Percentiles rank a stretch among this genome's conserved stretches.
Evolutionary conservation across 2,329 filamentous ascomycete genomes (phyloP).

Genomic region (Aspergillus sp.): DNA sequence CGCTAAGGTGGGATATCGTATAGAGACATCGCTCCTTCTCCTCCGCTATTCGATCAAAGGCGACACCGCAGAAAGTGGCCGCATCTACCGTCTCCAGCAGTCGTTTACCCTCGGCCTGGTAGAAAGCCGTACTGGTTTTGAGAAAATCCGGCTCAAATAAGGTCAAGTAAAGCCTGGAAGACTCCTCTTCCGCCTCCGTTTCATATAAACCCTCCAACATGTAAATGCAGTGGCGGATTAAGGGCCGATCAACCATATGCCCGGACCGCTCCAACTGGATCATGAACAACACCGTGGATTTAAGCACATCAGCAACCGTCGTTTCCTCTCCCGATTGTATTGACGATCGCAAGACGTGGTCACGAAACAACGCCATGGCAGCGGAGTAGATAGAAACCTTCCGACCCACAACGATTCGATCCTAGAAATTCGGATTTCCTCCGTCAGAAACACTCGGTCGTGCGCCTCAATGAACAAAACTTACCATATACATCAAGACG

Average conservation of each 20-base stretch:
- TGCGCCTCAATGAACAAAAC: conserved; percentile 19
- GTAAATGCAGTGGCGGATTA: conserved; percentile 78
- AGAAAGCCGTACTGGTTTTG: conserved; percentile 69
- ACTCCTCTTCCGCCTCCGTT: conserved; percentile 72
- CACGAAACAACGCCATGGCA: conserved; percentile 84
- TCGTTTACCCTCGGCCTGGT: conserved; percentile 70
- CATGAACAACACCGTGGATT: conserved; percentile 82
- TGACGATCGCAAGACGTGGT: conserved; percentile 72
- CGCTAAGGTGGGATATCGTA: conserved; percentile 72
- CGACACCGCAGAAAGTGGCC: conserved; percentile 75
- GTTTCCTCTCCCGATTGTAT: conserved; percentile 43
- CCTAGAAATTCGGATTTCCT: conserved; percentile 45
- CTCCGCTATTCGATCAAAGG: conserved; percentile 71
- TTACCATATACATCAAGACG: conserved; percentile 90
- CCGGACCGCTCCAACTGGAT: conserved; percentile 90
- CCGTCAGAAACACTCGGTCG: conserved; percentile 4
- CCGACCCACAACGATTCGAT: conserved; percentile 73
- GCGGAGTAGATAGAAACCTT: conserved; percentile 78
- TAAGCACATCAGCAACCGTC: conserved; percentile 71
- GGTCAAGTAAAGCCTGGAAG: conserved; percentile 78
- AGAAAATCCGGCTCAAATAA: conserved; percentile 81
- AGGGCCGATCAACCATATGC: conserved; percentile 78
- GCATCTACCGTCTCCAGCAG: conserved; percentile 78
- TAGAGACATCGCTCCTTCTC: conserved; percentile 81
- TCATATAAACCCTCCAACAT: conserved; percentile 92